Conservation (phyloP, 2,329 filamentous ascomycete genomes). For the Aspergillus tamarii region DNA sequence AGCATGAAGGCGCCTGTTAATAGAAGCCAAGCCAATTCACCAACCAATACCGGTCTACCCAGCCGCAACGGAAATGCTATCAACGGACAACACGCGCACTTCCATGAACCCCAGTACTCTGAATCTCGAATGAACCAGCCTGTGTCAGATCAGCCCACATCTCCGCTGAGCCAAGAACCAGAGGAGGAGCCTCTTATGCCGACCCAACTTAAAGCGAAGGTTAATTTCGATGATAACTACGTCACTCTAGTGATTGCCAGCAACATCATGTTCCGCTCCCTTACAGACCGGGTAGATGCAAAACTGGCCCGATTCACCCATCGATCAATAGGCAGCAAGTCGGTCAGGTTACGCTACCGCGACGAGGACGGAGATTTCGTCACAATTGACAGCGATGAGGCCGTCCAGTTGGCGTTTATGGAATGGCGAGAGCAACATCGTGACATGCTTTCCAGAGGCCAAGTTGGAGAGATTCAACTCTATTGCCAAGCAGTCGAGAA, state of each 20-base stretch:
- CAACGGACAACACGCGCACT: slow-evolving; percentile 59
- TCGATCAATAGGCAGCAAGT: slow-evolving; percentile 79
- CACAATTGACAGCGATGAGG: slow-evolving; percentile 91
- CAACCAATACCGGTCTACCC: slow-evolving; percentile 67
- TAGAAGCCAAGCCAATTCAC: slow-evolving; percentile 81
- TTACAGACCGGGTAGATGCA: slow-evolving; percentile 93
- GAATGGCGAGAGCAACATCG: slow-evolving; percentile 83
- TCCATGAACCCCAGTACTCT: slow-evolving; percentile 45
- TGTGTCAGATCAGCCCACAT: slow-evolving; percentile 35
- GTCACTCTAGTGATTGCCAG: slow-evolving; percentile 95
- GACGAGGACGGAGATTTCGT: slow-evolving; percentile 94
- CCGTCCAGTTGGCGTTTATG: slow-evolving; percentile 92
- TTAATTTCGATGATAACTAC: slow-evolving; percentile 89
- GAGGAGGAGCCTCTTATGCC: slow-evolving; percentile 52
- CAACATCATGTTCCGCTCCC: slow-evolving; percentile 90
- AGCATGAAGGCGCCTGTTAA: slow-evolving; percentile 64
- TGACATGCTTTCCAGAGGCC: slow-evolving; percentile 63
- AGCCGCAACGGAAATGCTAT: slow-evolving; percentile 66
- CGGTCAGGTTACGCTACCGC: slow-evolving; percentile 83
- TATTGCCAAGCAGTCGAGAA: slow-evolving; percentile 68
- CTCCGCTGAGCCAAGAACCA: slow-evolving; percentile 37
- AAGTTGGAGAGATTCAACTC: slow-evolving; percentile 86
- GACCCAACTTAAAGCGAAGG: slow-evolving; percentile 92
- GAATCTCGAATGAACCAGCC: slow-evolving; percentile 32
- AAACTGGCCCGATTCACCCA: slow-evolving; percentile 87